These are phyloP conservation scores for Calophaca sinica DNA, from an alignment of 306 rosid genomes.

Conservation along the genomic window DNA sequence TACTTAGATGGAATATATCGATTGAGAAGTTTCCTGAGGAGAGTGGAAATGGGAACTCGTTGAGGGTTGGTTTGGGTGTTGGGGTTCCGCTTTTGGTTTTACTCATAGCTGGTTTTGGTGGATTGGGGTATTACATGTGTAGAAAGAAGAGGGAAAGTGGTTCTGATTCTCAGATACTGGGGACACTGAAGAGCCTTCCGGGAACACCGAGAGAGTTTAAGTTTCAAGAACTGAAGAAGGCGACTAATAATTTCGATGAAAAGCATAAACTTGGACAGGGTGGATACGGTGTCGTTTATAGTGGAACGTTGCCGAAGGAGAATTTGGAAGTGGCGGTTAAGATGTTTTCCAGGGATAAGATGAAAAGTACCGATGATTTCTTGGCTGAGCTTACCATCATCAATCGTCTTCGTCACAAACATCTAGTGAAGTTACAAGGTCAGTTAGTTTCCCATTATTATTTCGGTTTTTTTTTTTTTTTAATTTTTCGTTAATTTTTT, in stretches of 20 bases:
- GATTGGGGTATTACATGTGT: conserved; percentile 20
- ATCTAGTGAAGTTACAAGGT: conserved; percentile 62
- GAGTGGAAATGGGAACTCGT: no score
- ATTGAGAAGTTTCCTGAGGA: conserved; percentile 46
- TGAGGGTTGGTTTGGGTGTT: conserved; percentile 58
- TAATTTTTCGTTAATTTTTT: background rate
- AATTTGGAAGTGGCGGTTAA: conserved; percentile 70
- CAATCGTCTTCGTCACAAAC: conserved; percentile 83
- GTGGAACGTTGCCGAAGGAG: conserved; percentile 58
- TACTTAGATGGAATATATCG: conserved; percentile 71
- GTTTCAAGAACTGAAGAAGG: conserved; percentile 68
- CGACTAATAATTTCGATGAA: conserved; percentile 68
- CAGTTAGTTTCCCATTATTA: background rate
- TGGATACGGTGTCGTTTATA: conserved; percentile 75
- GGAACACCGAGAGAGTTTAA: conserved; percentile 75
- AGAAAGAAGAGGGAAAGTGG: conserved; percentile 40
- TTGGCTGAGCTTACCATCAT: conserved; percentile 78
- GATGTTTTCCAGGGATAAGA: conserved; percentile 68
- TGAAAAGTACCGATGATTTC: conserved; percentile 76
- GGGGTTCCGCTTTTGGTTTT: conserved; percentile 50
- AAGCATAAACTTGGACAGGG: conserved; percentile 72
- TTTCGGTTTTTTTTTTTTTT: background rate
- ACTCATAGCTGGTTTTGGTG: conserved; percentile 31
- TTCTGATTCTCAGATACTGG: conserved; percentile 55
- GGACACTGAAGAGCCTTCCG: conserved; percentile 69